Base-by-base conservation (phyloP, 345 rosid species). In the Punica granatum region DNA sequence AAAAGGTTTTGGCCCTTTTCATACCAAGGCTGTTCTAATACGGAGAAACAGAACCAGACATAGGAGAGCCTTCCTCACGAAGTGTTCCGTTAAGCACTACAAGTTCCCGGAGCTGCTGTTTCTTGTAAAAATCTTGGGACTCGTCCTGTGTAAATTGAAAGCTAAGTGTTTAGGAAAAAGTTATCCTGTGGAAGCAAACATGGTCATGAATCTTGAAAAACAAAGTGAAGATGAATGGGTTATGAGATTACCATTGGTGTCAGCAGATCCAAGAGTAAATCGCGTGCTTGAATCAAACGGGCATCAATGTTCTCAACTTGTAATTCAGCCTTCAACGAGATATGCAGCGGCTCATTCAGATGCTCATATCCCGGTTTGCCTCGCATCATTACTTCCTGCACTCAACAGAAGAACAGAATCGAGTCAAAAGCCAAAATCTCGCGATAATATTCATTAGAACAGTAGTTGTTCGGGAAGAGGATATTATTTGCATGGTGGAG, bases 311-410 rank as follows among this genome's bases (percentile, higher is more conserved):
- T 87, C 74, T 95, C 97, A 68, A 88, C 85, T 0, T 96, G 99
- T 67, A 95, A 78, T 65, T 92, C 99, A 37, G 89, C 99, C 86
- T 95, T 97, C 30, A 95, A 84, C 72, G 92, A 81, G 75, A 95
- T 87, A 74, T 90, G 98, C 41, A 95, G 96, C 67, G 91, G 99
- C 69, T 95, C 98, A 73, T 86, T 90, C 62, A 95, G 81, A 73
- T 95, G 99, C 74, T 95, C 98, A 68, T 88, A 95, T 28, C 99
- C 99, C 8, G 92, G 90, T 66, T 92, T 95, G 64, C 98, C 99
- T 78, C 98, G 85, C 96, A 92, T 81, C 82, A 90, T 76, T 72
- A 90, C 98, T 77, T 95, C 99, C 99, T 95, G 66, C 62, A 77
- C 70, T 16, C 9, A 21, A 51, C 21, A 37, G 13, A 3, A 28